Base-by-base conservation (phyloP, 441 rosid genomes). In the Populus hybrid region DNA sequence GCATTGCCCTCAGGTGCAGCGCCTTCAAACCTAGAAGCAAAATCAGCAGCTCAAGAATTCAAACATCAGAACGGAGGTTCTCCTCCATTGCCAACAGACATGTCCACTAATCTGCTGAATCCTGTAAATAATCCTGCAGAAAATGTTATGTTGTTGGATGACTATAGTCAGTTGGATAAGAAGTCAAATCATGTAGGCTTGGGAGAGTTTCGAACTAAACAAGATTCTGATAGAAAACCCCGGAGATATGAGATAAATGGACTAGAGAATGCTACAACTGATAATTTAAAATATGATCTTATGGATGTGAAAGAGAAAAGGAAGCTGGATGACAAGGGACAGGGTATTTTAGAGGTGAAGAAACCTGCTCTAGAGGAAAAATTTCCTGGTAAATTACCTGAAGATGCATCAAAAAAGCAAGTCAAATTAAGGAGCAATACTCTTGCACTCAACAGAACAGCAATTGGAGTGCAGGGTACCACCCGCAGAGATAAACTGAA, bases 361-460 rank as follows among this genome's bases (percentile, higher is more conserved):
- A 85, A 85, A 79, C 79, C 76, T 74, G 74, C 79, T 75, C 70
- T 79, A 4, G 88, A 85, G 80, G 83, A 85, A 53, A 85, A 84
- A 75, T 63, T 85, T 28, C 78, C 8, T 21, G 74, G 71, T 75
- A 78, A 74, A 57, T 80, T 83, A 75, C 84, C 87, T 23, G 86
- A 85, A 16, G 91, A 86, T 69, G 86, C 84, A 75, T 84, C 70
- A 16, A 72, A 71, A 76, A 88, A 80, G 80, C 90, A 86, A 80
- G 73, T 75, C 76, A 82, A 83, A 53, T 82, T 88, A 73, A 82
- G 93, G 80, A 91, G 91, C 71, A 89, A 88, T 59, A 85, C 85
- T 78, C 85, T 89, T 80, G 87, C 89, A 53, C 69, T 79, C 8
- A 85, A 88, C 83, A 75, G 84, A 83, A 82, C 81, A 80, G 84